Conservation (phyloP, 2,329 filamentous ascomycete genomes). For the Lecanicillium sp. region DNA sequence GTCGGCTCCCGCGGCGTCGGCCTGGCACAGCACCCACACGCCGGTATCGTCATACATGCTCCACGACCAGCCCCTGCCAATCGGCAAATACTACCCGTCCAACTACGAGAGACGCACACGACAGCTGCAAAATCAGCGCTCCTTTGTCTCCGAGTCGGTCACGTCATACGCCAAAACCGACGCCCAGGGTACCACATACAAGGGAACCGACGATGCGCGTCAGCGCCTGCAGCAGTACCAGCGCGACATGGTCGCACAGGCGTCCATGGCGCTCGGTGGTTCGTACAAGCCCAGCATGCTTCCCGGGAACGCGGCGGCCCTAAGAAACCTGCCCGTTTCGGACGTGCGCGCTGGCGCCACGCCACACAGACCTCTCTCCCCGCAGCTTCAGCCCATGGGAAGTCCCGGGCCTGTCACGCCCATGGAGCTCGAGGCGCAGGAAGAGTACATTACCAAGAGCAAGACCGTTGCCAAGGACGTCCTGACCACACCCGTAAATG, state of each 20-base stretch:
- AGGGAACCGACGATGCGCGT: constrained; percentile 12
- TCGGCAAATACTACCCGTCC: constrained; percentile 59
- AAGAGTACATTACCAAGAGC: constrained; percentile 9
- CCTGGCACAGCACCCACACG: constrained; percentile 27
- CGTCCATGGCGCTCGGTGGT: constrained; percentile 37
- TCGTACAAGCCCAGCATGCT: constrained; percentile 21
- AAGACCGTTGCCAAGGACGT: neutral
- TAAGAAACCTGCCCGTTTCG: constrained; percentile 31
- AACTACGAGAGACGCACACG: constrained; percentile 47
- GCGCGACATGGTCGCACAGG: constrained; percentile 55
- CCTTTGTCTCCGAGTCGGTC: constrained; percentile 22
- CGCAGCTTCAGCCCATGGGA: constrained; percentile 45
- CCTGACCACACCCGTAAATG: neutral
- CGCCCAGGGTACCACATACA: constrained; percentile 23
- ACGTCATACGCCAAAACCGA: constrained; percentile 32
- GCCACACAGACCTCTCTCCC: constrained; percentile 42
- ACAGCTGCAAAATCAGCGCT: constrained; percentile 19
- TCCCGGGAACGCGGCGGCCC: constrained; percentile 24
- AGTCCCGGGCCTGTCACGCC: constrained; percentile 58
- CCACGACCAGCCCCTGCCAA: constrained; percentile 41
- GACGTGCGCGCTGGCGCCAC: constrained; percentile 32
- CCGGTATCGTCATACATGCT: constrained; percentile 47
- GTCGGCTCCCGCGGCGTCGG: neutral
- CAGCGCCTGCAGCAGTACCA: constrained; percentile 48
- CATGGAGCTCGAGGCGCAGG: constrained; percentile 44